Base-by-base conservation (phyloP, 768 basidiomycete species). In the Pholiota conissans region DNA sequence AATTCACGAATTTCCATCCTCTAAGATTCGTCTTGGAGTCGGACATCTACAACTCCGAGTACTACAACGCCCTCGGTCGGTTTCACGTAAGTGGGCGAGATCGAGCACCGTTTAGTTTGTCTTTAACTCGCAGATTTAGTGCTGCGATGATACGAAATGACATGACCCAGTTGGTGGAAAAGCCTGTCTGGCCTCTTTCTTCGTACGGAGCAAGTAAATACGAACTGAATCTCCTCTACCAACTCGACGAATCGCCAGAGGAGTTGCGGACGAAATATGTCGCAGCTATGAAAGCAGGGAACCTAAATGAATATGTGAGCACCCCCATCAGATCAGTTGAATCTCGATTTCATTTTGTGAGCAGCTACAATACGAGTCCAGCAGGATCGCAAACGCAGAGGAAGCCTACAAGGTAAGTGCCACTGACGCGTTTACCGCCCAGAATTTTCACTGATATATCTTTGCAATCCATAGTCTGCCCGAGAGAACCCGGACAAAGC, bases 151-250 rank as follows among this genome's bases (percentile, higher is more conserved):
- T 96, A 42, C 68, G 67, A n/a, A 72, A 73, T 29, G 94, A 95
- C 61, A 69, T 95, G 7, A 83, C 80, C 1, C 73, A 73, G 2
- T 66, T 69, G 20, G 75, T 72, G 20, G 93, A 95, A 14, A 87
- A 84, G 65, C 94, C 93, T 0, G 42, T 79, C 11, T 97, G 90
- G 88, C 87, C 89, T 13, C 74, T 95, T 0, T 86, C 91, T 0
- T 87, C 84, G 0, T 95, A 90, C 67, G 93, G 80, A 0, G 84
- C 91, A 20, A 83, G 84, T 3, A 96, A 95, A 67, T 65, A 80
- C 58, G 91, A 93, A 61, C 85, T 85, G 0, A 82, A 76, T 20
- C 62, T 95, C 5, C 69, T 97, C 16, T 55, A 72, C 8, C 86
- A 84, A 2, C 70, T 89, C 29, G 93, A 97, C 61, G 77, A 87